A percentile compares a stretch with the other conserved stretches of the same genome.
These are phyloP conservation scores for Pleurotus giganteus DNA, from an alignment of 768 basidiomycete genomes.

Conservation along the genomic window DNA sequence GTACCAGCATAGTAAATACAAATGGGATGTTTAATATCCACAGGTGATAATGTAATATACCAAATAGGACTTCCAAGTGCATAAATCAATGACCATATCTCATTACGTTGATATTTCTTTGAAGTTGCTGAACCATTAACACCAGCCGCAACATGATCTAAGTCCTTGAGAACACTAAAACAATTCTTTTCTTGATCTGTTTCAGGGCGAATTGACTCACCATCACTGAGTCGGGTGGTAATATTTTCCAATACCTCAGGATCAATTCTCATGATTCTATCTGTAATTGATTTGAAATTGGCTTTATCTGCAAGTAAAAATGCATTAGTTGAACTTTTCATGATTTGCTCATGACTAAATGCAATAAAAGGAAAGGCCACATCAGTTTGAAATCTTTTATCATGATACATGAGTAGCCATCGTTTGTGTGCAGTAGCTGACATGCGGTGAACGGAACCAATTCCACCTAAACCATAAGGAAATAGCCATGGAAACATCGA, in stretches of 20 bases:
- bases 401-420: conserved; percentile 28
- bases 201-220: conserved; percentile 15
- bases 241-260: neutral
- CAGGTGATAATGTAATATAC: conserved; percentile 6
- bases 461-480: conserved; percentile 35
- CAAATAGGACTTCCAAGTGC: conserved; percentile 19
- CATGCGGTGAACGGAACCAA: conserved; percentile 17
- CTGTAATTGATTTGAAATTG: conserved; percentile 23
- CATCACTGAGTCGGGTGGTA: neutral
- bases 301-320: conserved; percentile 24
- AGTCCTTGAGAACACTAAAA: conserved; percentile 29
- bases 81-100: conserved; percentile 15
- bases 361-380: conserved; percentile 22
- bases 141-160: conserved; percentile 32
- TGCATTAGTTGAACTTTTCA: conserved; percentile 18
- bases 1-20: conserved; percentile 22
- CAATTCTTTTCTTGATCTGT: conserved; percentile 32
- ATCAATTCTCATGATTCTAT: conserved; percentile 21
- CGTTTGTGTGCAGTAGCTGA: conserved; percentile 23
- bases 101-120: conserved; percentile 3
- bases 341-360: conserved; percentile 30
- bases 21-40: neutral
- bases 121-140: conserved; percentile 22
- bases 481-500: conserved; percentile 36
- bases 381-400: conserved; percentile 27